Evolutionary conservation across 2,329 filamentous ascomycete species (phyloP).

Genomic region (Hymenoscyphus linearis): DNA sequence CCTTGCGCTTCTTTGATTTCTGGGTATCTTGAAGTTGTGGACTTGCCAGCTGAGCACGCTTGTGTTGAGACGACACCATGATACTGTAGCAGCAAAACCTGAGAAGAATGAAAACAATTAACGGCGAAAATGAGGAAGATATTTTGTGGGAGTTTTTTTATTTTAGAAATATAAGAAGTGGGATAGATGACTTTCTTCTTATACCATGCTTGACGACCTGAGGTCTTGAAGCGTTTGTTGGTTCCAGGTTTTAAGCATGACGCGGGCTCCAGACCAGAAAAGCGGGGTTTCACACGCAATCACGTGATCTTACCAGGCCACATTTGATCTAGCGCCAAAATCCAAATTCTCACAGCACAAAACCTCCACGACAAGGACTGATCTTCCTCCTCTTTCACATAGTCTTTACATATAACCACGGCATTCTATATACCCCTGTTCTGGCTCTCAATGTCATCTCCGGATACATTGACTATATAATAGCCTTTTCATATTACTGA

Average conservation of each 20-base stretch:
- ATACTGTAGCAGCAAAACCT: background rate
- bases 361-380: slow-evolving; percentile 4
- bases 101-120: background rate
- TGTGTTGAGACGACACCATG: background rate
- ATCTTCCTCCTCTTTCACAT: slow-evolving; percentile 12
- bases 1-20: background rate
- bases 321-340: slow-evolving; percentile 5
- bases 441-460: slow-evolving; percentile 24
- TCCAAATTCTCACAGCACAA: background rate
- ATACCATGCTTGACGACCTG: background rate
- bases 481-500: slow-evolving; percentile 29
- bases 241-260: too few species aligned
- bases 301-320: background rate
- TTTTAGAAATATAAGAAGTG: background rate
- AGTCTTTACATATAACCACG: slow-evolving; percentile 21
- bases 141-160: background rate
- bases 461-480: slow-evolving; percentile 20
- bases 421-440: slow-evolving; percentile 29
- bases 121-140: background rate
- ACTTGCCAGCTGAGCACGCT: background rate
- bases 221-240: background rate
- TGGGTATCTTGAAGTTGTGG: background rate
- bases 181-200: background rate
- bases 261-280: background rate
- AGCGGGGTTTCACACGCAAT: background rate